These are phyloP conservation scores for Calycina herbarum DNA, from an alignment of 2,329 filamentous ascomycete genomes.

Conservation along the genomic window DNA sequence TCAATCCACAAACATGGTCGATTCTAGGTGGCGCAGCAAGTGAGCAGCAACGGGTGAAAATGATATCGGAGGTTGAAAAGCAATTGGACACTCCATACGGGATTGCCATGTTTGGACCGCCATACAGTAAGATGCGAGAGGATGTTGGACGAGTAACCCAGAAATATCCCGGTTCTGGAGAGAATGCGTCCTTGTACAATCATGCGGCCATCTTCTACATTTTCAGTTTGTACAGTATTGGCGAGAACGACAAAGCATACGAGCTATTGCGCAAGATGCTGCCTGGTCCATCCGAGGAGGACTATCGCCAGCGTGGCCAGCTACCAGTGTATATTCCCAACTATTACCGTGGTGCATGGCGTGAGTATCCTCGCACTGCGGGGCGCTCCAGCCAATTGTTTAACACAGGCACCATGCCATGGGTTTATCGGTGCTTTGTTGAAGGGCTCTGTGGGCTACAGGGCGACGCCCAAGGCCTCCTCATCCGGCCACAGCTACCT, in stretches of 20 bases:
- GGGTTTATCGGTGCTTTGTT: slow-evolving; percentile 56
- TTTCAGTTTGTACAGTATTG: slow-evolving; percentile 52
- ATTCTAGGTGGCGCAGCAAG: slow-evolving; percentile 54
- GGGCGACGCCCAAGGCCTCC: slow-evolving; percentile 49
- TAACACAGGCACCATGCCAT: slow-evolving; percentile 58
- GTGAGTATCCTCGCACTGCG: slow-evolving; percentile 50
- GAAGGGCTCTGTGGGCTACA: slow-evolving; percentile 56
- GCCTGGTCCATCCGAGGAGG: slow-evolving; percentile 51
- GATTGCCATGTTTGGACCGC: slow-evolving; percentile 55
- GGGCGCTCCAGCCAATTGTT: slow-evolving; percentile 58
- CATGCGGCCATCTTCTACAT: slow-evolving; percentile 57
- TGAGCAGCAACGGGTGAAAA: slow-evolving; percentile 43
- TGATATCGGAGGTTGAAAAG: slow-evolving; percentile 50
- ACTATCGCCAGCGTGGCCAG: slow-evolving; percentile 54
- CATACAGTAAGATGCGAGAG: slow-evolving; percentile 56
- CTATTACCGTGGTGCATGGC: slow-evolving; percentile 56
- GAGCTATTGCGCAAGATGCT: slow-evolving; percentile 53
- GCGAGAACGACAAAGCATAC: slow-evolving; percentile 51
- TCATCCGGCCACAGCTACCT: slow-evolving; percentile 52
- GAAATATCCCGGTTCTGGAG: slow-evolving; percentile 57
- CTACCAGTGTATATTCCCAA: slow-evolving; percentile 59
- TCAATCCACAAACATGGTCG: slow-evolving; percentile 57
- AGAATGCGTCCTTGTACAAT: slow-evolving; percentile 60
- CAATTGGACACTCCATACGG: slow-evolving; percentile 56
- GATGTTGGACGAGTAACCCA: slow-evolving; percentile 59